Conservation (phyloP, 1,139 yeast genomes). For the Lodderomyces elongisporus region DNA sequence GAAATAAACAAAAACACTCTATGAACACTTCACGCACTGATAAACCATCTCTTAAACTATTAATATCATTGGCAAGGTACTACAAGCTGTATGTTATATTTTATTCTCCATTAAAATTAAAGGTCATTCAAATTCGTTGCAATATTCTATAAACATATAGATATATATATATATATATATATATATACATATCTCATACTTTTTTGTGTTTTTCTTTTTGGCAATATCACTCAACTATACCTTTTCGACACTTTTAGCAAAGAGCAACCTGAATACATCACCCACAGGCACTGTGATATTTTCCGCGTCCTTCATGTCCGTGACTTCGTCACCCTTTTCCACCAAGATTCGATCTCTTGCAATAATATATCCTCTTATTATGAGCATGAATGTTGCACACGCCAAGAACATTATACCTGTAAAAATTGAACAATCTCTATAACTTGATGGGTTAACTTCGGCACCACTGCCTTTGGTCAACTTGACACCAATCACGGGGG, state of each 20-base stretch:
- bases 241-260: constrained; percentile 11
- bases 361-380: constrained; percentile 46
- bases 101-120: too few species aligned
- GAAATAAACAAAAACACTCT: too few species aligned
- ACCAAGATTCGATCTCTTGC: constrained; percentile 36
- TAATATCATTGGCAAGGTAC: too few species aligned
- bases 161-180: too few species aligned
- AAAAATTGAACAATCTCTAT: constrained; percentile 46
- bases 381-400: constrained; percentile 31
- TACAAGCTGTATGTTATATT: too few species aligned
- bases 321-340: constrained; percentile 15
- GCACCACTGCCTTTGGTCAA: constrained; percentile 32
- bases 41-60: too few species aligned
- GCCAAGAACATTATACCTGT: constrained; percentile 48
- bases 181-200: too few species aligned
- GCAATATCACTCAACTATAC: too few species aligned
- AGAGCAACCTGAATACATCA: constrained; percentile 14
- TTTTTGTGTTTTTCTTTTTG: too few species aligned
- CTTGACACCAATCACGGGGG: constrained; percentile 51
- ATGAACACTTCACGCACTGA: too few species aligned
- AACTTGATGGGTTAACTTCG: constrained; percentile 40
- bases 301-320: constrained; percentile 17
- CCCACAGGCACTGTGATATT: constrained; percentile 17
- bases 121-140: too few species aligned
- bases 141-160: too few species aligned